Base-by-base conservation (phyloP, 306 rosid genomes). In the Luffa acutangula region DNA sequence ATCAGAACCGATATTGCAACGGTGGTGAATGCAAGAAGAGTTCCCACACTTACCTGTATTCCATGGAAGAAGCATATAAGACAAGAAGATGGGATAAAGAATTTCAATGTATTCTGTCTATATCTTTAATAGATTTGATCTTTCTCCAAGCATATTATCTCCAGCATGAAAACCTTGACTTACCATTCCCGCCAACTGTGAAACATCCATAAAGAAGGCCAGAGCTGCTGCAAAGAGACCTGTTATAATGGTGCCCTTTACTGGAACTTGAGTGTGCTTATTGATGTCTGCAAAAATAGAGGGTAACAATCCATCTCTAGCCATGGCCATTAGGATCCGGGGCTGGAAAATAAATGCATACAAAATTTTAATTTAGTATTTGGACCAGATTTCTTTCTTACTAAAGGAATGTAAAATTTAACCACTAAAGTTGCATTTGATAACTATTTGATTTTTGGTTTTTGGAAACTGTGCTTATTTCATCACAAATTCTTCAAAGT, bases 131-230 rank as follows among this genome's bases (percentile, higher is more conserved):
- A 37, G 51, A 76, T 20, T 48, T 72, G 59, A 72, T 51, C 41
- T 48, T 72, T 72, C 59, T 31, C 42, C 77, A 25, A 72, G 14
- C 77, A 72, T 46, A 20, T 14, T 17, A 13, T 33, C 45, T 49
- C 43, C 21, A 49, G 77, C 21, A 48, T 9, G 39, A 48, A 48
- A 72, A 48, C 21, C 42, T 48, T 46, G 12, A 83, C 92, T 82
- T 91, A 94, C 98, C 97, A 92, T 92, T 74, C 97, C 98, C 2
- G 97, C 97, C 59, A 94, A 80, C 79, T 88, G 85, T 43, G 94
- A 88, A 80, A 94, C 97, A 76, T 94, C 98, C 98, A 92, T 89
- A 49, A 83, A 79, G 84, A 90, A 89, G 49, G 97, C 93, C 85
- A 94, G 83, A 77, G 25, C 57, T 76, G 97, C 92, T 69, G 95